phyloP scores from a whole-genome alignment of 768 basidiomycete genomes.

The Lactifluus subvellereus region DNA sequence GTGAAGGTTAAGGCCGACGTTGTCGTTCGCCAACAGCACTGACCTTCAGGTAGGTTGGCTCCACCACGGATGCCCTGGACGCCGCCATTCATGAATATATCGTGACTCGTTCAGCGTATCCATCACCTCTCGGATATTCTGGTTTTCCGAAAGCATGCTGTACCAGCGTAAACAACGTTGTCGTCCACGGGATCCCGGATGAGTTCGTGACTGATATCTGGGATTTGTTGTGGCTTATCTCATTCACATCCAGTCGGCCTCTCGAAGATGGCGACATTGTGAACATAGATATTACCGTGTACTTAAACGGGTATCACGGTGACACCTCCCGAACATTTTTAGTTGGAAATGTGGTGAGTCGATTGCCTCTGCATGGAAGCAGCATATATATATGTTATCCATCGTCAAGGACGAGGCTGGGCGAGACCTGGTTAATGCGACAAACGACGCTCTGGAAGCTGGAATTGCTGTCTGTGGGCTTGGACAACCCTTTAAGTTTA shows the following conservation, averaged over 20 bases:
- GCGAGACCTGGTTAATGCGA: slow-evolving; percentile 53
- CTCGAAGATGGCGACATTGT: slow-evolving; percentile 81
- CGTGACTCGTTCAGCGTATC: slow-evolving; percentile 66
- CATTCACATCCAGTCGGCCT: slow-evolving; percentile 50
- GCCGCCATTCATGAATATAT: slow-evolving; percentile 66
- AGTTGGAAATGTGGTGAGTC: slow-evolving; percentile 68
- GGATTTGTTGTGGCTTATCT: background rate
- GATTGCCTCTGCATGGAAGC: background rate
- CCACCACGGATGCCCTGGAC: slow-evolving; percentile 76
- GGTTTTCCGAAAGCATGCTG: slow-evolving; percentile 77
- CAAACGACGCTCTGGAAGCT: slow-evolving; percentile 57
- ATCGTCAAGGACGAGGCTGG: slow-evolving; percentile 60
- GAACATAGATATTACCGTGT: slow-evolving; percentile 85
- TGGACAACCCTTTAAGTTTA: slow-evolving; percentile 57
- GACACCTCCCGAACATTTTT: slow-evolving; percentile 84
- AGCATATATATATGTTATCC: slow-evolving; percentile 4
- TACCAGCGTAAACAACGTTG: slow-evolving; percentile 84
- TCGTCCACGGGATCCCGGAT: slow-evolving; percentile 88
- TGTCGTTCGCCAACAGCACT: background rate
- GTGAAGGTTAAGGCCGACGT: slow-evolving; percentile 14
- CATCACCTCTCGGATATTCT: slow-evolving; percentile 74
- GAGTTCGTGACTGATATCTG: slow-evolving; percentile 45
- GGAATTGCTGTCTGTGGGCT: slow-evolving; percentile 76
- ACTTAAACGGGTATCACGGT: slow-evolving; percentile 78
- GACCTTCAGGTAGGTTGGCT: slow-evolving; percentile 44